Conservation (phyloP, 202 grass and related monocot genomes). For the Hordeum pubiflorum region DNA sequence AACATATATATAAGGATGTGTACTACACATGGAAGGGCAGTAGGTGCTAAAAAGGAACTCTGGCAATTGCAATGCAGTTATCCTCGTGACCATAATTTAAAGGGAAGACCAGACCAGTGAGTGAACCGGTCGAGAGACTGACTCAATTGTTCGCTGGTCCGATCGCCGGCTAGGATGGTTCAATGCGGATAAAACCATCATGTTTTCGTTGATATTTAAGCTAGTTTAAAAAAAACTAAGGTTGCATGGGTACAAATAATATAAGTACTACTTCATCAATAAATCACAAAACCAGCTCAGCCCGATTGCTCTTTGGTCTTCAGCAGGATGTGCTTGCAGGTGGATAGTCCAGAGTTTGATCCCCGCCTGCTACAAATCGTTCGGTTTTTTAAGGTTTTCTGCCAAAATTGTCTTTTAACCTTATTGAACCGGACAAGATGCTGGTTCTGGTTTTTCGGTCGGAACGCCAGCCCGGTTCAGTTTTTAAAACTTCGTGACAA, state of each 20-base stretch:
- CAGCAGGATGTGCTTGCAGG: background rate
- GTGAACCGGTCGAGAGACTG: background rate
- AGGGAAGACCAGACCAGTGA: background rate
- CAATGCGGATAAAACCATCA: background rate
- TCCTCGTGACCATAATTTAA: background rate
- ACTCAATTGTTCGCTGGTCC: background rate
- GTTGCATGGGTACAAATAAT: background rate
- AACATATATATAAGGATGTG: background rate
- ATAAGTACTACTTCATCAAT: background rate
- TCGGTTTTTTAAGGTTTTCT: background rate
- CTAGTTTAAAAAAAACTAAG: background rate
- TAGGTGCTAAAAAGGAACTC: background rate
- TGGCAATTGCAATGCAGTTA: background rate
- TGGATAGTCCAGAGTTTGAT: background rate
- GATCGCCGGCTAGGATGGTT: background rate
- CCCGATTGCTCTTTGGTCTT: background rate
- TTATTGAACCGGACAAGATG: background rate
- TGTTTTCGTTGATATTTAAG: background rate
- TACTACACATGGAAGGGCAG: background rate
- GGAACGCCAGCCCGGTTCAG: background rate
- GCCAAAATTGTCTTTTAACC: background rate
- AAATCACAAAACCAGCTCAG: background rate
- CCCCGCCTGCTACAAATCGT: background rate
- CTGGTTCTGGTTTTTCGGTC: background rate
- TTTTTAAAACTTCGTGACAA: background rate